A percentile compares a stretch with the other conserved stretches of the same genome.
Conservation (phyloP, 2,329 filamentous ascomycete species). For the Dryadomyces quercivorus region DNA sequence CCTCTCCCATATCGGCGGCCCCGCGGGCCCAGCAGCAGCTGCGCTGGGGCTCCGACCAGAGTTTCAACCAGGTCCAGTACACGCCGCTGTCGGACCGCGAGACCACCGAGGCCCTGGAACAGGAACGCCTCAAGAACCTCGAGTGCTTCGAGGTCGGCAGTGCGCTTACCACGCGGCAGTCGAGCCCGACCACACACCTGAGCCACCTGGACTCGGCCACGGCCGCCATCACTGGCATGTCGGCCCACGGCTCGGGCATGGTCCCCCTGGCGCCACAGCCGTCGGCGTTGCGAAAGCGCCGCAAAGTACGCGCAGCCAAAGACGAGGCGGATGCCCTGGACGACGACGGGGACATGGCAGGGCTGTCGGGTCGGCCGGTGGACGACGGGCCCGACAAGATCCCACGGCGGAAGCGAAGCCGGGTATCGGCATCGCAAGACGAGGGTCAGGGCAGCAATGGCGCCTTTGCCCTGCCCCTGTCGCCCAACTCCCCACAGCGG, state of each 20-base stretch:
- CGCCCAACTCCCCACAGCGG: background rate
- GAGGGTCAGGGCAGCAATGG: background rate
- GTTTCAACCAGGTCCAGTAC: slow-evolving; percentile 43
- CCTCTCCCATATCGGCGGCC: background rate
- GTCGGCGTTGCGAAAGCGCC: slow-evolving; percentile 31
- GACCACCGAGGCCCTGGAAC: slow-evolving; percentile 42
- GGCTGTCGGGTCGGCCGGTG: background rate
- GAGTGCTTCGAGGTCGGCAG: slow-evolving; percentile 47
- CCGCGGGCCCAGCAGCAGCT: slow-evolving; percentile 3
- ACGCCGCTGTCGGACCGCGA: slow-evolving; percentile 43
- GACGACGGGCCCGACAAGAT: background rate
- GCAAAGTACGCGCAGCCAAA: slow-evolving; percentile 28
- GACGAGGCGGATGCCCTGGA: background rate
- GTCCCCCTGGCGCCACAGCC: slow-evolving; percentile 22
- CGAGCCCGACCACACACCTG: slow-evolving; percentile 34
- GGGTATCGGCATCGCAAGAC: background rate
- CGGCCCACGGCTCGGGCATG: slow-evolving; percentile 20
- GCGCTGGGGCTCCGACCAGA: slow-evolving; percentile 50
- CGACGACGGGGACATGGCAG: background rate
- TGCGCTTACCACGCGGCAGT: slow-evolving; percentile 44
- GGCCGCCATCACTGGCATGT: slow-evolving; percentile 9
- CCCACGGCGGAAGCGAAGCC: background rate
- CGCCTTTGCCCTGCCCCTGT: background rate
- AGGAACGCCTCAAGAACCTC: slow-evolving; percentile 42
- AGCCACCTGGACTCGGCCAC: slow-evolving; percentile 8